Evolutionary conservation across 768 basidiomycete species (phyloP), one percentile per base, ranked within the genome.

Genomic region (Rhizopogon vesiculosus): DNA sequence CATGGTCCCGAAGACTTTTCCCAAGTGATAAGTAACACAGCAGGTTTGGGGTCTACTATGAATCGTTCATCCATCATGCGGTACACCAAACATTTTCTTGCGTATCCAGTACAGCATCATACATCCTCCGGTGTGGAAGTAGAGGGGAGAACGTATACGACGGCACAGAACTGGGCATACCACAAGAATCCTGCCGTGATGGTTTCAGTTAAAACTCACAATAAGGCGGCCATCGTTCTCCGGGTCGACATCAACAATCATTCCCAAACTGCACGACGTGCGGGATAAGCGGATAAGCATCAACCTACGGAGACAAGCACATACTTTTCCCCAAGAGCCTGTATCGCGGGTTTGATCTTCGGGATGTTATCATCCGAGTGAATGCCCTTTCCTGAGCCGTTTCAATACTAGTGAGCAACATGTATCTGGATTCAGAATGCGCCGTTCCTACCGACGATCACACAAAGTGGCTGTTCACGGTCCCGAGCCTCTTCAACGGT

Each of bases 281-380:
- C 7, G 16, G 5, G 12, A 4, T 28, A n/a, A 25, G 40, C n/a
- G 5, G 12, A 4, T 28, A n/a, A 25, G 40, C n/a, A 33, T 4
- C 10, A 5, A 38, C 29, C 29, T 15, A 10, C 6, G 33, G 40
- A 18, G 53, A 31, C 19, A 19, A 42, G 31, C 16, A 18, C 78
- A 44, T 61, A 89, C 87, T 86, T 90, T 61, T 77, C 71, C 79
- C 93, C 89, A 45, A 92, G 72, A 19, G 86, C 83, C 64, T 89
- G 85, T 50, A 97, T 87, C 3, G 93, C 92, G 29, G 91, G 93
- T 66, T 88, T 91, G 62, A 95, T 78, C 71, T 91, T 94, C 0
- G 89, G 86, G 7, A 79, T 74, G 43, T 87, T 85, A 5, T 79
- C 78, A 33, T 76, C 72, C n/a, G 88, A 91, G 69, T 95, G 93